Conservation (phyloP, 2,329 filamentous ascomycete genomes). For the Hypoxylon sp. region DNA sequence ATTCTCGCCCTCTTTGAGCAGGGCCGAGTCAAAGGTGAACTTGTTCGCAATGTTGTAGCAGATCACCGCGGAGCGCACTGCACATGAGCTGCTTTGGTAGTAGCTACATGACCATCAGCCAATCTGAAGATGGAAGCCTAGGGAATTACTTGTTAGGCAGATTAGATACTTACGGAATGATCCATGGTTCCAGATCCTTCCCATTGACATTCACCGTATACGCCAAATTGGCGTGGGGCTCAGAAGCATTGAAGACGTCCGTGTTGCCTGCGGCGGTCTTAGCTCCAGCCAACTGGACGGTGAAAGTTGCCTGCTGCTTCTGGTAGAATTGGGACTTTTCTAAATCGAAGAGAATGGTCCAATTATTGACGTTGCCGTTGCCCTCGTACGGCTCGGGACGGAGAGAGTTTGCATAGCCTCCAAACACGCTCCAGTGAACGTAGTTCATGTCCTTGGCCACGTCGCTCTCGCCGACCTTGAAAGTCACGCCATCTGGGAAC, state of each 20-base stretch:
- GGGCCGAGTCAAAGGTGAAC: constrained; percentile 65
- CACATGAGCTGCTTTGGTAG: constrained; percentile 70
- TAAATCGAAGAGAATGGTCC: constrained; percentile 68
- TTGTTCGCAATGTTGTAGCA: constrained; percentile 73
- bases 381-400: constrained; percentile 57
- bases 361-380: constrained; percentile 66
- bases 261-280: constrained; percentile 70
- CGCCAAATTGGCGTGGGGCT: constrained; percentile 66
- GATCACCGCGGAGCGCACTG: constrained; percentile 68
- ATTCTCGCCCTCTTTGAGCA: constrained; percentile 66
- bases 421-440: constrained; percentile 75
- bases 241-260: constrained; percentile 66
- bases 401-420: constrained; percentile 63
- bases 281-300: constrained; percentile 71
- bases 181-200: constrained; percentile 62
- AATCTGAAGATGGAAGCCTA: neutral
- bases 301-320: constrained; percentile 66
- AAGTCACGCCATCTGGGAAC: constrained; percentile 70
- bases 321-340: constrained; percentile 56
- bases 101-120: constrained; percentile 51
- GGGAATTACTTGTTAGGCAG: constrained; percentile 4
- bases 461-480: constrained; percentile 66
- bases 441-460: constrained; percentile 68
- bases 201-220: constrained; percentile 60
- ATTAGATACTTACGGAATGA: constrained; percentile 60